Conservation (phyloP, 2,329 filamentous ascomycete species). For the Myriosclerotinia scirpicola region DNA sequence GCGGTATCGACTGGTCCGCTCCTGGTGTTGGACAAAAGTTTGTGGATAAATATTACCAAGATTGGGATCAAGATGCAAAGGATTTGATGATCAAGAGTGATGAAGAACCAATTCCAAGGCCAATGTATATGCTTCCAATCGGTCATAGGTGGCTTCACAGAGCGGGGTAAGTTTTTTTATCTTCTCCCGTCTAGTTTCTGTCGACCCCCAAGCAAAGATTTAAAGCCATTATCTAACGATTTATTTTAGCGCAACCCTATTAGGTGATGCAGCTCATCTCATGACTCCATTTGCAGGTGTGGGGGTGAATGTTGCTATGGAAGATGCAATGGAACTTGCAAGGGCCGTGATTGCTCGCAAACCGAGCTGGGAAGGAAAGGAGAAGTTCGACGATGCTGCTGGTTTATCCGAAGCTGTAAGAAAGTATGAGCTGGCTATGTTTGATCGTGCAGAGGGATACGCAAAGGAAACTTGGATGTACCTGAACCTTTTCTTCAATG, state of each 20-base stretch:
- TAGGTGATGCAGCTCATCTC: slow-evolving; percentile 52
- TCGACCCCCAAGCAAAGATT: not conserved
- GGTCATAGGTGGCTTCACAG: slow-evolving; percentile 27
- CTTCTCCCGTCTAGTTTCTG: slow-evolving; percentile 15
- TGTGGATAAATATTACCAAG: slow-evolving; percentile 17
- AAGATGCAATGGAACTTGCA: slow-evolving; percentile 46
- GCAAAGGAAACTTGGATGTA: slow-evolving; percentile 26
- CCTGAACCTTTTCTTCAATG: slow-evolving; percentile 27
- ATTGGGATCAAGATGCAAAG: slow-evolving; percentile 16
- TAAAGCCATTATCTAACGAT: slow-evolving; percentile 39
- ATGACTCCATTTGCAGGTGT: slow-evolving; percentile 47
- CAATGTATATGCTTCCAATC: slow-evolving; percentile 26
- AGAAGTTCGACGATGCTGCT: slow-evolving; percentile 20
- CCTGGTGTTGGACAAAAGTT: slow-evolving; percentile 13
- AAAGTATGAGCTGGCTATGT: slow-evolving; percentile 29
- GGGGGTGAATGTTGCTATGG: slow-evolving; percentile 50
- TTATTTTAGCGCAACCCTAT: slow-evolving; percentile 45
- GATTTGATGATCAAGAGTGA: slow-evolving; percentile 24
- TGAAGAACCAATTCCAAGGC: slow-evolving; percentile 24
- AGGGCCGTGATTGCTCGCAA: slow-evolving; percentile 36
- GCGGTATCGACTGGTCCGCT: slow-evolving; percentile 15
- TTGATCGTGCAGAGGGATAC: slow-evolving; percentile 25
- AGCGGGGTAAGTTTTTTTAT: slow-evolving; percentile 26
- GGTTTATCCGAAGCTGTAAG: slow-evolving; percentile 23
- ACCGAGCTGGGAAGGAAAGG: slow-evolving; percentile 34